Conservation (phyloP, 2,329 filamentous ascomycete genomes). For the Mariannaea elegans region DNA sequence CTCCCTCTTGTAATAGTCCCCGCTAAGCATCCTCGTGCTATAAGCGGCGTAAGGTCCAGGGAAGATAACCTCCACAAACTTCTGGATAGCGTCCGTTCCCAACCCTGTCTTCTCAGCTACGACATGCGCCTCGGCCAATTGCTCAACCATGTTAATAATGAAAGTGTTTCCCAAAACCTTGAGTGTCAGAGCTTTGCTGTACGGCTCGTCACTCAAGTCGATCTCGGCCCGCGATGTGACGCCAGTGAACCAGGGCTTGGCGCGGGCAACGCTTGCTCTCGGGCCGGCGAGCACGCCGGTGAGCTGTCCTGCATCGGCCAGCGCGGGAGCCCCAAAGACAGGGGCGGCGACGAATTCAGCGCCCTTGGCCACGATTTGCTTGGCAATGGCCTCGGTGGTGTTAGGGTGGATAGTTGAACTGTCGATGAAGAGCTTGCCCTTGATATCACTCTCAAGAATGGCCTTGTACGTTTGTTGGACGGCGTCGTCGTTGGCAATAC, state of each 20-base stretch:
- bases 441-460: conserved; percentile 63
- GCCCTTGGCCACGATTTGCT: conserved; percentile 64
- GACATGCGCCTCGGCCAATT: conserved; percentile 80
- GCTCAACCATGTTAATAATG: conserved; percentile 82
- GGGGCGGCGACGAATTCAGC: conserved; percentile 77
- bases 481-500: conserved; percentile 80
- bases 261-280: conserved; percentile 65
- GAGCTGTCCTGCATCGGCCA: conserved; percentile 75
- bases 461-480: conserved; percentile 69
- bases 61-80: conserved; percentile 78
- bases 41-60: conserved; percentile 81
- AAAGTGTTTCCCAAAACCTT: conserved; percentile 91
- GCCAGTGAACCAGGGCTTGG: conserved; percentile 75
- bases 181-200: conserved; percentile 73
- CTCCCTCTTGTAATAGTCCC: conserved; percentile 79
- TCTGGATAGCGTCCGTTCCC: conserved; percentile 73
- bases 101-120: conserved; percentile 84
- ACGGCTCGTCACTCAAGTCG: conserved; percentile 74
- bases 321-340: conserved; percentile 76
- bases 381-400: conserved; percentile 73
- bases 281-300: conserved; percentile 78
- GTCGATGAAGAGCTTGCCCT: conserved; percentile 83
- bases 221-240: conserved; percentile 76
- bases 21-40: conserved; percentile 75
- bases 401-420: conserved; percentile 90